Percentiles rank a stretch among this genome's conserved stretches.
phyloP scores from a whole-genome alignment of 768 basidiomycete species.

The Leccinum sublutescens region DNA sequence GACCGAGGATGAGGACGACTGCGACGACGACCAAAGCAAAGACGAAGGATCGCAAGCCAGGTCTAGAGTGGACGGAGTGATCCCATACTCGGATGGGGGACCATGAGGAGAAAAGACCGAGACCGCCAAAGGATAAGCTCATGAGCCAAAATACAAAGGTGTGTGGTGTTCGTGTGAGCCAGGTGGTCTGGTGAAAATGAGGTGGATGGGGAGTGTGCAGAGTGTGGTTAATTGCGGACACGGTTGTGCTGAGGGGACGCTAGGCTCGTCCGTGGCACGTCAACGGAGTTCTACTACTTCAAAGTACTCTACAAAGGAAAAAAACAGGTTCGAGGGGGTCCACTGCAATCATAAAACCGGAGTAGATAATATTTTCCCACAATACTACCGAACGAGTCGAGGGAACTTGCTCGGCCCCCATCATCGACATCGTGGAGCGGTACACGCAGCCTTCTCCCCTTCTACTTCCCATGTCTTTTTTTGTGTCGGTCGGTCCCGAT shows the following conservation, averaged over 20 bases:
- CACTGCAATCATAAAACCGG: slow-evolving; percentile 20
- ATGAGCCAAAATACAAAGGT: slow-evolving; percentile 55
- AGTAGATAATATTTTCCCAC: slow-evolving; percentile 29
- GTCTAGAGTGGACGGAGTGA: slow-evolving; percentile 49
- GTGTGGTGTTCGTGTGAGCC: slow-evolving; percentile 38
- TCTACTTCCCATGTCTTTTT: not conserved
- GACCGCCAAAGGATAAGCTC: slow-evolving; percentile 62
- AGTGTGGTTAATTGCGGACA: slow-evolving; percentile 38
- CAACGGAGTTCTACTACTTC: not conserved
- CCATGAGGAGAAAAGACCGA: slow-evolving; percentile 59
- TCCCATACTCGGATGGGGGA: slow-evolving; percentile 52
- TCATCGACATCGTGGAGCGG: not conserved
- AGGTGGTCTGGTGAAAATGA: slow-evolving; percentile 35
- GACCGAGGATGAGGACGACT: slow-evolving; percentile 71
- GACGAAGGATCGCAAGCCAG: slow-evolving; percentile 70
- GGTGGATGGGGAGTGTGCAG: slow-evolving; percentile 27
- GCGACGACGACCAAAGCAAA: slow-evolving; percentile 66
- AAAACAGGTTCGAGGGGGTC: not conserved
- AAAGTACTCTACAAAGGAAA: slow-evolving; percentile 13
- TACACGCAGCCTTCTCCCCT: not conserved
- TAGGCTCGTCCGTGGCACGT: slow-evolving; percentile 3
- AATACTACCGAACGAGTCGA: not conserved
- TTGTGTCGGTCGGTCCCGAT: not conserved
- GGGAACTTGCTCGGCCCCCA: not conserved
- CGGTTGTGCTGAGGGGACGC: slow-evolving; percentile 35